Conservation (phyloP, 2,329 filamentous ascomycete genomes). For the Beauveria caledonica region DNA sequence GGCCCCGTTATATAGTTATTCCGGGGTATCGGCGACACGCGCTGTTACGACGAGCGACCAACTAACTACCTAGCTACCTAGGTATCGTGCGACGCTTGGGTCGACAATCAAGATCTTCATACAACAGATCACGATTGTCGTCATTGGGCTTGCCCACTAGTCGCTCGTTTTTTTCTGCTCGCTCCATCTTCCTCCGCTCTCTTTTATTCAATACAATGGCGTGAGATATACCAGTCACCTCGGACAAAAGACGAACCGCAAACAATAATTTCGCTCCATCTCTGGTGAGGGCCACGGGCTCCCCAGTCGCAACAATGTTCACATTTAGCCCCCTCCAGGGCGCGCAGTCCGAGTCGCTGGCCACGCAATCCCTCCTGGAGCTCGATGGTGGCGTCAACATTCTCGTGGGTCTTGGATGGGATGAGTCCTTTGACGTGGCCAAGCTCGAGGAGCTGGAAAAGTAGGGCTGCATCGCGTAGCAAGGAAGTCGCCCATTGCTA, state of each 20-base stretch:
- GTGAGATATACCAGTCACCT: not conserved
- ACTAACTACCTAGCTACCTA: no score
- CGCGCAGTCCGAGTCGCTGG: slow-evolving; percentile 76
- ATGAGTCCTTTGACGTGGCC: slow-evolving; percentile 76
- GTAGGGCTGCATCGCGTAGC: slow-evolving; percentile 37
- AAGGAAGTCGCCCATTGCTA: slow-evolving; percentile 16
- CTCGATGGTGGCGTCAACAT: slow-evolving; percentile 96
- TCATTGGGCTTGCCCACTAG: not conserved
- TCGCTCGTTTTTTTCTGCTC: not conserved
- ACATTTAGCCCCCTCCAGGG: slow-evolving; percentile 89
- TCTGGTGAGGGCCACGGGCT: not conserved
- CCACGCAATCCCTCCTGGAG: slow-evolving; percentile 91
- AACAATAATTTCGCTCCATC: not conserved
- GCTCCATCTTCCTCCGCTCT: no score
- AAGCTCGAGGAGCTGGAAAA: slow-evolving; percentile 85
- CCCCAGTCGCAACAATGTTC: slow-evolving; percentile 62
- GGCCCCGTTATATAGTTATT: slow-evolving; percentile 6
- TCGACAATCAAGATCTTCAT: not conserved
- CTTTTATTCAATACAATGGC: not conserved
- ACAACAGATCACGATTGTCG: not conserved
- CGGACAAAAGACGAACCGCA: not conserved
- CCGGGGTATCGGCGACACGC: not conserved
- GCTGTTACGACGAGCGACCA: not conserved
- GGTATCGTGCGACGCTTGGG: not conserved
- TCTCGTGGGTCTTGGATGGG: slow-evolving; percentile 91